Base-by-base conservation (phyloP, 2,329 filamentous ascomycete species). In the Cladophialophora yegresii region DNA sequence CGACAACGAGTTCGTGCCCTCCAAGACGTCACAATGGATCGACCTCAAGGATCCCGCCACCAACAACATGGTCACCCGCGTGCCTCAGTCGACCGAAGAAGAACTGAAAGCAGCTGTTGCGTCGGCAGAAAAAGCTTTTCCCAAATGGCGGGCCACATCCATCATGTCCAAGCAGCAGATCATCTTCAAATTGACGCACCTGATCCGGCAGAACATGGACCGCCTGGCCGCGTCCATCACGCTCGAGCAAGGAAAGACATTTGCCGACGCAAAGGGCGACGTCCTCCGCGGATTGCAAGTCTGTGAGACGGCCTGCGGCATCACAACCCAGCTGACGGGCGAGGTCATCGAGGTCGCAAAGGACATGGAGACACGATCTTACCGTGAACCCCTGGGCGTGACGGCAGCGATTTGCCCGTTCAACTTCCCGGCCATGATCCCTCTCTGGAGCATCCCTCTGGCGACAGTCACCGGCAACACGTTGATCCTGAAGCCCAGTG, bases 361-460 rank as follows among this genome's bases (percentile, higher is more conserved):
- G 79, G 86, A 89, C 71, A 89, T 89, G 86, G 86, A 89, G 78
- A 89, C 86, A 6, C 78, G 86, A 67, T 86, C 82, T 68, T 89
- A 89, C 77, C 81, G 83, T 56, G 86, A 89, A 75, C 86, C 86
- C 59, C 75, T 89, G 69, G 86, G 86, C 69, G 83, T 89, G 51
- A 84, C 87, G 45, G 85, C 86, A 33, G 85, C 85, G 65, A 88
- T 88, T 70, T 88, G 86, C 77, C 85, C 85, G 5, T 88, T 88
- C 76, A 88, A 89, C 78, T 89, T 89, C 78, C 86, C 86, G 58
- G 87, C 87, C 67, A 89, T 89, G 87, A 89, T 89, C 75, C 87
- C 87, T 10, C 80, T 89, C 9, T 89, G 86, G 86, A 86, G 80
- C 33, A 87, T 89, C 47, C 86, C 87, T 8, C 81, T 88, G 66